Base-by-base conservation (phyloP, 495 filamentous ascomycete genomes). In the Hypoxylon rickii region DNA sequence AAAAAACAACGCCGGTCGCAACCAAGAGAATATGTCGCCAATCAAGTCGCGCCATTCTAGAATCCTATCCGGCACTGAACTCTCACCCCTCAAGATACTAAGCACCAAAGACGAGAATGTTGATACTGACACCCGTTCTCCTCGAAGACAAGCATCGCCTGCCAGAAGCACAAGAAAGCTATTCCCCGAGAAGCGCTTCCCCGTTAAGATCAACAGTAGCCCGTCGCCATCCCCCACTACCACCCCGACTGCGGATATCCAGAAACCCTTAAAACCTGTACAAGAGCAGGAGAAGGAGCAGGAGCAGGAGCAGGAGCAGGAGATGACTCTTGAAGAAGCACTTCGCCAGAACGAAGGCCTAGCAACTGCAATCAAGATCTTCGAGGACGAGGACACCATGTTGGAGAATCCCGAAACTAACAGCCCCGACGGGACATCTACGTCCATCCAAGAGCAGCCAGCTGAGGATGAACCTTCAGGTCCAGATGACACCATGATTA, bases 401-500 rank as follows among this genome's bases (percentile, higher is more conserved):
- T 24, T 69, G 46, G 69, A 62, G 3, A 51, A 49, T 37, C 44
- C 29, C 10, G 32, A 50, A 10, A 64, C 63, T 15, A 47, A 61
- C 19, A 63, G 68, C 4, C 61, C 31, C 16, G 58, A 70, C 39
- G 51, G 55, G 29, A 66, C 69, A 11, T 55, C 64, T 13, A 49
- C 58, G 47, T 64, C 53, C 5, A 33, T 47, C 2, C 55, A 49
- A 11, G 63, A 58, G n/a, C 37, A 45, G 7, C 61, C 39, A 31
- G 49, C 39, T 7, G 61, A 68, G 15, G 67, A 65, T 0, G 76
- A 78, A 37, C 65, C 69, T n/a, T 47, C 62, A 7, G 69, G 73
- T 41, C 59, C 71, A 52, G 89, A 96, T 62, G 91, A 95, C 59
- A 93, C 89, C 15, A 75, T 78, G 73, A 57, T 73, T 24, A 78